Evolutionary conservation across 2,329 filamentous ascomycete genomes (phyloP), one percentile per base, ranked within the genome.

Genomic region (Neonectria hederae): DNA sequence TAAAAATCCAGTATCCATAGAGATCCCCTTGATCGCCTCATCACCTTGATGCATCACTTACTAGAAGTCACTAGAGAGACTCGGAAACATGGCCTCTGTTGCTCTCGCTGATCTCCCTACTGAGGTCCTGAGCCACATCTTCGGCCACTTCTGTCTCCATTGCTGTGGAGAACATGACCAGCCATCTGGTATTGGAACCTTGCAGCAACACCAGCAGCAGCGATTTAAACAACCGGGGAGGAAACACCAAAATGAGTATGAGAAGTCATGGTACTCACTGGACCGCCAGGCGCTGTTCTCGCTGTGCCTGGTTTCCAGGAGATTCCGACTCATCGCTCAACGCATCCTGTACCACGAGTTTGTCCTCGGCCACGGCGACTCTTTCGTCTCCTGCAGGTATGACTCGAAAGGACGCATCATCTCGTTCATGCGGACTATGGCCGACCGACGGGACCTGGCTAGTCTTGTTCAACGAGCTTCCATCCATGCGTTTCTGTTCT

Each of bases 271-370:
- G 49, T 61, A 59, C 26, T 42, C 35, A 0, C 13, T 64, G 8
- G n/a, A 62, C 1, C 51, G 56, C 9, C 40, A 58, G 2, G 7
- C 49, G 2, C 49, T 67, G 5, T 57, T 43, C n/a, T 63, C 56
- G 3, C 53, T 60, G 6, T 60, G 48, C 1, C 9, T 61, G 5
- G n/a, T 45, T 1, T 68, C 59, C 0, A 62, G 5, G 40, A 5
- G 30, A 1, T 22, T 61, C 24, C 28, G 22, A 14, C 22, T 40
- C 14, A n/a, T 66, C 35, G 49, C 60, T 0, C 53, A 64, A 5
- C 51, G 52, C 3, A 17, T 59, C 1, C 5, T 64, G 8, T 35
- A 65, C 21, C 57, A 60, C 9, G 58, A 68, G n/a, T 67, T 68
- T 14, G 54, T 52, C 17, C n/a, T 67, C 10, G 64, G 58, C 2